Evolutionary conservation across 345 rosid genomes (phyloP).

Genomic region (Stellera chamaejasme): DNA sequence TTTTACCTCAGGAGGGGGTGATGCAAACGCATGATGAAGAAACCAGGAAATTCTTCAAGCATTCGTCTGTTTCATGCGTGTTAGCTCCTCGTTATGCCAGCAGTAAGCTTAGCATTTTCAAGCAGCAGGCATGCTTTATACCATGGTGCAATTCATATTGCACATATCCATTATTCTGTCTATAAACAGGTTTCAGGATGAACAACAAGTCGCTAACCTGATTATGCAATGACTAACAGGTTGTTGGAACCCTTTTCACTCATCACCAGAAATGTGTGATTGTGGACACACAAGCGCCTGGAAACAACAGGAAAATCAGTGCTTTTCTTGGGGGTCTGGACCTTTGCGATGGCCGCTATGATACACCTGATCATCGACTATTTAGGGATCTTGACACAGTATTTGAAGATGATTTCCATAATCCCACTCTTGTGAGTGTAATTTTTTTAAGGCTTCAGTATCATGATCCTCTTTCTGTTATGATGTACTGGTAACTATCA

Average conservation of each 20-base stretch:
- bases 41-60: slow-evolving; percentile 63
- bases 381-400: slow-evolving; percentile 43
- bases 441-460: neutral
- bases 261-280: slow-evolving; percentile 71
- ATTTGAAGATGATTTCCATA: slow-evolving; percentile 43
- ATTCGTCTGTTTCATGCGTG: slow-evolving; percentile 56
- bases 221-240: slow-evolving; percentile 27
- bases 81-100: slow-evolving; percentile 68
- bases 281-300: slow-evolving; percentile 55
- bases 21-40: slow-evolving; percentile 81
- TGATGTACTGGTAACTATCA: too few relatives aligned
- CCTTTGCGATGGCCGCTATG: slow-evolving; percentile 73
- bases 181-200: neutral
- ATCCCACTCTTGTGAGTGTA: slow-evolving; percentile 52
- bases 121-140: slow-evolving; percentile 68
- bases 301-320: slow-evolving; percentile 47
- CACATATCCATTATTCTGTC: neutral
- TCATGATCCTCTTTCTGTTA: too few relatives aligned
- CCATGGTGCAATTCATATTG: slow-evolving; percentile 6
- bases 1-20: slow-evolving; percentile 44
- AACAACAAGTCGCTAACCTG: neutral
- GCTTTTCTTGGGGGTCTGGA: slow-evolving; percentile 63
- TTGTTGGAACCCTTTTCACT: slow-evolving; percentile 63
- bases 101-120: slow-evolving; percentile 83
- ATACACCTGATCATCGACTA: slow-evolving; percentile 56